phyloP scores from a whole-genome alignment of 106 monocot genomes.

The Phalaenopsis aphrodite region DNA sequence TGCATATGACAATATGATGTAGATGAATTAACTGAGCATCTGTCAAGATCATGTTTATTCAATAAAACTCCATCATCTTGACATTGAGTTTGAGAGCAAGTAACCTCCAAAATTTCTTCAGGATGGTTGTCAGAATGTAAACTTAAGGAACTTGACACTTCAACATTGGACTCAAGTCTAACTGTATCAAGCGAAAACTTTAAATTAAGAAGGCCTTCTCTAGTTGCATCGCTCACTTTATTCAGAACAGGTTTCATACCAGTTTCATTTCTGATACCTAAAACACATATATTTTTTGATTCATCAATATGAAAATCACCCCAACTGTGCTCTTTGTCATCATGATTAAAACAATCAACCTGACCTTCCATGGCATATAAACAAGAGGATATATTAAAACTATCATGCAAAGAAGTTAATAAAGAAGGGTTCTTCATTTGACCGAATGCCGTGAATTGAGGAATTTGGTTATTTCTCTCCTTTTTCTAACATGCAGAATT shows the following conservation, averaged over 20 bases:
- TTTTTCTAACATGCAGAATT: constrained; percentile 17
- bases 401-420: constrained; percentile 24
- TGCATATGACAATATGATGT: constrained; percentile 4
- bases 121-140: constrained; percentile 3
- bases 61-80: constrained; percentile 10
- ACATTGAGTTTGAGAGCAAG: neutral
- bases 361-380: neutral
- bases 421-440: constrained; percentile 17
- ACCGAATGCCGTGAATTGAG: neutral
- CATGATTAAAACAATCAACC: constrained; percentile 7
- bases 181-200: neutral
- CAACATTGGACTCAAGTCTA: constrained; percentile 5
- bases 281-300: neutral
- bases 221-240: constrained; percentile 3
- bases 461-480: constrained; percentile 8
- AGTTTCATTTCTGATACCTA: neutral
- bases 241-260: neutral
- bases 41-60: constrained; percentile 11
- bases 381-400: constrained; percentile 7
- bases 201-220: neutral
- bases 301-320: constrained; percentile 3
- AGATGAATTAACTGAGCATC: constrained; percentile 14
- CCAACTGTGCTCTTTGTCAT: constrained; percentile 3
- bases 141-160: constrained; percentile 5
- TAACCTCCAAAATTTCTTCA: constrained; percentile 9